phyloP scores from a whole-genome alignment of 2,329 filamentous ascomycete genomes.

The Calonectria henricotiae region DNA sequence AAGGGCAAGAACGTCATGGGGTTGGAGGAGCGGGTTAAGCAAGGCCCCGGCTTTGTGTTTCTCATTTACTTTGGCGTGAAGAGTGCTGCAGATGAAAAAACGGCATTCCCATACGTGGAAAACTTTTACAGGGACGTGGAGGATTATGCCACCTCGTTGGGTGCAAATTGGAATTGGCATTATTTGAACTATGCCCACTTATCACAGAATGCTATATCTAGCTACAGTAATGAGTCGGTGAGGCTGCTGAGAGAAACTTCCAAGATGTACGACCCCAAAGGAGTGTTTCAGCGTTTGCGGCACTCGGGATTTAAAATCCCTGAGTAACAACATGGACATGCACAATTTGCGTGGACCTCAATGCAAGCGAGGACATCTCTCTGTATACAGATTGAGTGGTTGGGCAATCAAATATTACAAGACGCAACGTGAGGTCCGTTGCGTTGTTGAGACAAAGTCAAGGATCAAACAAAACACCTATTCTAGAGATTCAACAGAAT shows the following conservation, averaged over 20 bases:
- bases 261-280: background rate
- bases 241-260: background rate
- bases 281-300: background rate
- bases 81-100: background rate
- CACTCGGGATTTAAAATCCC: constrained; percentile 1
- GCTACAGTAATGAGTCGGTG: background rate
- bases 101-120: background rate
- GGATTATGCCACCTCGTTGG: background rate
- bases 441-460: no score
- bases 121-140: background rate
- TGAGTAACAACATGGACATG: background rate
- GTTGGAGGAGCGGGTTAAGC: background rate
- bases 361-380: no score
- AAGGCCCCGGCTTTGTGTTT: background rate
- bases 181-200: constrained; percentile 3
- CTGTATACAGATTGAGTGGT: no score
- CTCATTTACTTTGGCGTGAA: background rate
- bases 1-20: background rate
- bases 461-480: no score
- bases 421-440: no score
- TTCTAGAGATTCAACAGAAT: no score
- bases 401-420: no score
- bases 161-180: constrained; percentile 3
- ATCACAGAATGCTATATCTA: background rate
- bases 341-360: background rate